Base-by-base conservation (phyloP, 768 basidiomycete species). In the Hemileccinum rubropunctum region DNA sequence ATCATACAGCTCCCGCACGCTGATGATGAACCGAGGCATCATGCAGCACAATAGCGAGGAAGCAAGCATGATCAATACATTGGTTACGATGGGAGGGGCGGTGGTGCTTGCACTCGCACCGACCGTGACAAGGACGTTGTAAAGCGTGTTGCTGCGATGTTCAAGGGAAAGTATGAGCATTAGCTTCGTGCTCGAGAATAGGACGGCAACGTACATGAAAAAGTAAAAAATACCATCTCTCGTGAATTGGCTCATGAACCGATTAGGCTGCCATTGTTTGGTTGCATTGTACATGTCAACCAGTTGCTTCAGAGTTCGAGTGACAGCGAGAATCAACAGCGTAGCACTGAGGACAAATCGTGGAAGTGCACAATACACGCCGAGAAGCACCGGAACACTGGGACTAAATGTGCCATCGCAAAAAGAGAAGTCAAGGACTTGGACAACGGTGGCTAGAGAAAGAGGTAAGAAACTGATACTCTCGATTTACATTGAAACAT, bases 21-120 rank as follows among this genome's bases (percentile, higher is more conserved):
- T 40, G 3, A 61, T 50, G 42, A 60, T 45, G 42, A 60, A 60
- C 7, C 58, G 50, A 6, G 55, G 58, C 32, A 58, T 52, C 6
- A 50, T n/a, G 14, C 28, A 38, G 14, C 42, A 48, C 4, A 42
- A 21, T n/a, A 37, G n/a, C 11, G 36, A 3, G 27, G 17, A 20
- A 14, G 33, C 2, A 21, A 10, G 17, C 7, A 7, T 21, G 11
- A 17, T 6, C 23, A 36, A 26, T 1, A 37, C 35, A 14, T 18
- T n/a, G 7, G 7, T n/a, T 34, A n/a, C 14, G 14, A 34, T 15
- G 14, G 34, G 15, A 34, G 34, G 14, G 3, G 15, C 14, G 37
- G 17, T 21, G 20, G 17, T 5, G 2, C 1, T 12, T 38, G 37
- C 15, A 20, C 11, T 5, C 18, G 37, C 20, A 17, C 1, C 11